Percentiles rank a stretch among this genome's conserved stretches.
These are phyloP conservation scores for Aspergillus oerlinghausenensis DNA, from an alignment of 2,329 filamentous ascomycete species.

Conservation along the genomic window DNA sequence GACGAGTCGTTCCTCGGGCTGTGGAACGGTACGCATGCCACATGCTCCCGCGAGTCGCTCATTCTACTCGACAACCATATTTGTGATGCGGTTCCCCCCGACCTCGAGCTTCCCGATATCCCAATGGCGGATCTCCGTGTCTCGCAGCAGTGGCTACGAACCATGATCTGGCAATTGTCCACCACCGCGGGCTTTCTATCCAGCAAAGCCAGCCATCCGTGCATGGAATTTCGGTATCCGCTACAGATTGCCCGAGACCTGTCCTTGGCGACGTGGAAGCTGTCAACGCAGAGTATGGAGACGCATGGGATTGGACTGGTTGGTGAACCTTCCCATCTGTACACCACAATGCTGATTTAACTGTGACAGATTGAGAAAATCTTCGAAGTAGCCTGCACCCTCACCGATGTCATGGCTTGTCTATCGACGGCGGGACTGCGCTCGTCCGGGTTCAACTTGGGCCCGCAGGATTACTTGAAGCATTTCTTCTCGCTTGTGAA, in stretches of 20 bases:
- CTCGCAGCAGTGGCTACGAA: conserved; percentile 65
- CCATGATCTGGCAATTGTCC: conserved; percentile 69
- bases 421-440: conserved; percentile 57
- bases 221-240: conserved; percentile 60
- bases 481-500: conserved; percentile 65
- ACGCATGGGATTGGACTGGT: conserved; percentile 70
- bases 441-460: conserved; percentile 58
- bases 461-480: conserved; percentile 69
- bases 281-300: conserved; percentile 69
- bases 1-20: conserved; percentile 60
- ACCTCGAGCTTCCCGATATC: conserved; percentile 55
- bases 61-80: conserved; percentile 48
- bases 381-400: conserved; percentile 67
- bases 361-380: conserved; percentile 66
- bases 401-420: conserved; percentile 68
- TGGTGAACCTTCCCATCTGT: conserved; percentile 25
- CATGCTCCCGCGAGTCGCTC: conserved; percentile 45
- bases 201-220: conserved; percentile 53
- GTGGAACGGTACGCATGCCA: conserved; percentile 54
- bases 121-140: conserved; percentile 64
- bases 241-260: conserved; percentile 60
- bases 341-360: neutral
- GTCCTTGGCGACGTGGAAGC: conserved; percentile 62
- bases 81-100: conserved; percentile 48
- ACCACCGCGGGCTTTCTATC: conserved; percentile 64